These are phyloP conservation scores for Yamadazyma buinensis DNA, from an alignment of 1,139 yeast genomes.

Conservation along the genomic window DNA sequence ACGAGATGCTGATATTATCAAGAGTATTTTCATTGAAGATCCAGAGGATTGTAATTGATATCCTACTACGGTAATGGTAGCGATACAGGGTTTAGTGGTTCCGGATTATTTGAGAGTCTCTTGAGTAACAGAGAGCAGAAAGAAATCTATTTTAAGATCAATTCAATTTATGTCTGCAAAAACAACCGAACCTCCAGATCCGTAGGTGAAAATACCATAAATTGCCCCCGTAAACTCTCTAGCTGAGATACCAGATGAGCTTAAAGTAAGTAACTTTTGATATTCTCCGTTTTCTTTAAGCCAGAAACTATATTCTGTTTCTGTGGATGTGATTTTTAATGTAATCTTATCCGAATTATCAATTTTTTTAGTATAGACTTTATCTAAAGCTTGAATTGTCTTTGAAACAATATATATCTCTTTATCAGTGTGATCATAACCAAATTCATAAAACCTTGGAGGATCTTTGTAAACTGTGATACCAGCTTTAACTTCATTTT, in stretches of 20 bases:
- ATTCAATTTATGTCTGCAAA: conserved; percentile 2
- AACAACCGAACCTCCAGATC: conserved; percentile 1
- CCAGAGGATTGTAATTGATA: too few species aligned
- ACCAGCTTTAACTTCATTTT: conserved; percentile 3
- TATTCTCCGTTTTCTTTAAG: background rate
- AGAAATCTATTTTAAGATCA: too few species aligned
- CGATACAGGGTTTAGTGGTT: too few species aligned
- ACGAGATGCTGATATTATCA: too few species aligned
- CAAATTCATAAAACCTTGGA: conserved; percentile 6
- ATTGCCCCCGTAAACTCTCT: conserved; percentile 9
- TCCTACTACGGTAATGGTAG: too few species aligned
- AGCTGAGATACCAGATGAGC: conserved; percentile 5
- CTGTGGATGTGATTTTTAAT: conserved; percentile 6
- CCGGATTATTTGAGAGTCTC: too few species aligned
- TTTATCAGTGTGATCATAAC: conserved; percentile 1
- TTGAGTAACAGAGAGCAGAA: too few species aligned
- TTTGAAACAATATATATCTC: conserved; percentile 3
- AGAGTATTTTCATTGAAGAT: too few species aligned
- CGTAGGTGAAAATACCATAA: conserved; percentile 6
- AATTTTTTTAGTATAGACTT: background rate
- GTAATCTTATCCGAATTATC: background rate
- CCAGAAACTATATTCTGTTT: conserved; percentile 5
- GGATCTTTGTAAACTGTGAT: conserved; percentile 9
- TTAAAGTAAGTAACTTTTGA: conserved; percentile 2
- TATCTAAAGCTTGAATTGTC: background rate